phyloP scores from a whole-genome alignment of 2,329 filamentous ascomycete species.

The Fusarium newnesense region DNA sequence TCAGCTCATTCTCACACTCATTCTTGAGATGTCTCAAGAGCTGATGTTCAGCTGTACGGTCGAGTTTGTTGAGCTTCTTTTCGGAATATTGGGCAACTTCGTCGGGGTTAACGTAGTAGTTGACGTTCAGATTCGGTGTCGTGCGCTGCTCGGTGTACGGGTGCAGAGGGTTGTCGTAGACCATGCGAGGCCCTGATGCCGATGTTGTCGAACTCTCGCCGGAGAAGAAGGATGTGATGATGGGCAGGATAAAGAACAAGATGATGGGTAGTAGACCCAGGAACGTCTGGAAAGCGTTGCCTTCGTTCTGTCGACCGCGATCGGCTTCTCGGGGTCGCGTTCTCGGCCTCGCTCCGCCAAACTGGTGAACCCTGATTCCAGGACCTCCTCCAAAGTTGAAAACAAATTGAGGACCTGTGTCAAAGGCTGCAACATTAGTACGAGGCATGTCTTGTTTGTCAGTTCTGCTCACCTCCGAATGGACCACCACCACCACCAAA shows the following conservation, averaged over 20 bases:
- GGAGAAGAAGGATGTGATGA: constrained; percentile 83
- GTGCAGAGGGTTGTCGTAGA: constrained; percentile 76
- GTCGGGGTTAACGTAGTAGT: constrained; percentile 85
- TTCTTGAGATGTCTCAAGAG: constrained; percentile 74
- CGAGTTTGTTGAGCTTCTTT: constrained; percentile 77
- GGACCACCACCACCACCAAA: constrained; percentile 73
- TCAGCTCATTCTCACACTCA: constrained; percentile 80
- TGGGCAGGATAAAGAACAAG: constrained; percentile 85
- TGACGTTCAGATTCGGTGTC: constrained; percentile 75
- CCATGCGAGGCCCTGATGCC: constrained; percentile 70
- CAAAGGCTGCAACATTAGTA: constrained; percentile 64
- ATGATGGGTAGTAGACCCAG: constrained; percentile 87
- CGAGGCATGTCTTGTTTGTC: neutral
- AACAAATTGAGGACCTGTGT: constrained; percentile 86
- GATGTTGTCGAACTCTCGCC: constrained; percentile 54
- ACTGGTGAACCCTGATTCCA: constrained; percentile 93
- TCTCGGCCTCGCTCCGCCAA: constrained; percentile 82
- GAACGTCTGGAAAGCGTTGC: constrained; percentile 67
- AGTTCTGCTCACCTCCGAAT: constrained; percentile 54
- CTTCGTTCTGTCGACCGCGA: constrained; percentile 56
- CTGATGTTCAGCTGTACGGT: constrained; percentile 78
- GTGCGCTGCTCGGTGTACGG: constrained; percentile 80
- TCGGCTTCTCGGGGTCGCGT: constrained; percentile 76
- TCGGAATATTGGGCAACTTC: constrained; percentile 78
- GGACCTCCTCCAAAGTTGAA: constrained; percentile 95